A percentile compares a stretch with the other conserved stretches of the same genome.
phyloP scores from a whole-genome alignment of 257 asterid species.

The Phtheirospermum japonicum region DNA sequence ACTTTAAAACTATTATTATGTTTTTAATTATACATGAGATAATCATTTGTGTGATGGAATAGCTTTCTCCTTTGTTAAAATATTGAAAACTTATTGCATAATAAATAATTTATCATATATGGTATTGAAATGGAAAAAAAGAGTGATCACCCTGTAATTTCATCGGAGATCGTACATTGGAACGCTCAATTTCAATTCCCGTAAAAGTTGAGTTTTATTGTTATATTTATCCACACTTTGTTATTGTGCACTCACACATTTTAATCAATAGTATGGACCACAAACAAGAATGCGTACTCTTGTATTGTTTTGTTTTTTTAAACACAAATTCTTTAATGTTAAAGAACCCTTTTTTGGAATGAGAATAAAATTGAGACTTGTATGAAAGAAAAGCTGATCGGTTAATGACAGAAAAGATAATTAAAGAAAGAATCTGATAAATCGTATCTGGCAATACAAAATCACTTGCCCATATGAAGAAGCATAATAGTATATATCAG shows the following conservation, averaged over 20 bases:
- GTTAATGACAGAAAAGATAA: no score
- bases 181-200: slow-evolving; percentile 1
- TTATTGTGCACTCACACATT: background rate
- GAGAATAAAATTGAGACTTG: background rate
- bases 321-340: background rate
- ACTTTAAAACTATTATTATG: no score
- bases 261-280: slow-evolving; percentile 1
- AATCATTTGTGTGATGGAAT: no score
- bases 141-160: no score
- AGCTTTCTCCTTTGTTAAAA: no score
- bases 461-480: slow-evolving; percentile 1
- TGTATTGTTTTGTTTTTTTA: no score
- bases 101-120: no score
- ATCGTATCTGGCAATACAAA: slow-evolving; percentile 21
- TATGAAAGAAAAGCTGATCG: background rate
- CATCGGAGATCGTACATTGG: no score
- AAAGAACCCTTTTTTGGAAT: background rate
- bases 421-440: slow-evolving; percentile 13
- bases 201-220: background rate
- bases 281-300: background rate
- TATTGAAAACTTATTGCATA: no score
- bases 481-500: background rate
- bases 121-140: no score
- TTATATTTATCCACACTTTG: background rate
- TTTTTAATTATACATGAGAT: no score